phyloP scores from a whole-genome alignment of 2,329 filamentous ascomycete genomes.

The Fusarium duplospermum region DNA sequence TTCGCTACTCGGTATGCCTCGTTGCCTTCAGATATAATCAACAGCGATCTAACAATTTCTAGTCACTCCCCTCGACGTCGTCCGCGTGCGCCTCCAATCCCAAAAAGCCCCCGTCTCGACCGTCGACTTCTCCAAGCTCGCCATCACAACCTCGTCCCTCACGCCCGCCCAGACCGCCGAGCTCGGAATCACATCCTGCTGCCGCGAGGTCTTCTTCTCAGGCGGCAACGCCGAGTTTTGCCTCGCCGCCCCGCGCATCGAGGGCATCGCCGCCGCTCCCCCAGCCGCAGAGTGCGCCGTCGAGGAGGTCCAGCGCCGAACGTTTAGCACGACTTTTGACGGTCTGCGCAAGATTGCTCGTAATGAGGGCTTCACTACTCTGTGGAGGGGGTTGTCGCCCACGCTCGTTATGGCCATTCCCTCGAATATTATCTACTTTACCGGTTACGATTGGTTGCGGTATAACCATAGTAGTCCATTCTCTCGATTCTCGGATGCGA shows the following conservation, averaged over 20 bases:
- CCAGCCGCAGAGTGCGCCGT: conserved; percentile 80
- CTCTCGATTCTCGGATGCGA: conserved; percentile 71
- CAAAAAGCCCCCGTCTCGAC: conserved; percentile 68
- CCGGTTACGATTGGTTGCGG: conserved; percentile 95
- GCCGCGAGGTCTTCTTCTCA: conserved; percentile 96
- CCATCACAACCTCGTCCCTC: conserved; percentile 67
- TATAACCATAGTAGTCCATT: conserved; percentile 80
- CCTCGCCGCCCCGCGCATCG: conserved; percentile 73
- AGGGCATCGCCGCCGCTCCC: conserved; percentile 57
- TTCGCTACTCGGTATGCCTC: conserved; percentile 80
- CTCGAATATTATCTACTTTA: conserved; percentile 98
- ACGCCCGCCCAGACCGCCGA: conserved; percentile 80
- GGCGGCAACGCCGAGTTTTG: conserved; percentile 87
- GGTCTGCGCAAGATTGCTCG: conserved; percentile 93
- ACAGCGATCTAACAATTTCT: background rate
- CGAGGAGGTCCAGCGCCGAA: conserved; percentile 84
- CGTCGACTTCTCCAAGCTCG: conserved; percentile 66
- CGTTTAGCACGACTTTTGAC: conserved; percentile 91
- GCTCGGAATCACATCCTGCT: conserved; percentile 93
- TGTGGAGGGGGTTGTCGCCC: conserved; percentile 95
- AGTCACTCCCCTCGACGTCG: conserved; percentile 97
- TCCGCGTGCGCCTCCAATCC: conserved; percentile 93
- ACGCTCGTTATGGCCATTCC: conserved; percentile 95
- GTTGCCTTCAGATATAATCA: background rate
- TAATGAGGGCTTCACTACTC: conserved; percentile 85